These are phyloP conservation scores for Crassisporium funariophilum DNA, from an alignment of 768 basidiomycete genomes.

Conservation along the genomic window DNA sequence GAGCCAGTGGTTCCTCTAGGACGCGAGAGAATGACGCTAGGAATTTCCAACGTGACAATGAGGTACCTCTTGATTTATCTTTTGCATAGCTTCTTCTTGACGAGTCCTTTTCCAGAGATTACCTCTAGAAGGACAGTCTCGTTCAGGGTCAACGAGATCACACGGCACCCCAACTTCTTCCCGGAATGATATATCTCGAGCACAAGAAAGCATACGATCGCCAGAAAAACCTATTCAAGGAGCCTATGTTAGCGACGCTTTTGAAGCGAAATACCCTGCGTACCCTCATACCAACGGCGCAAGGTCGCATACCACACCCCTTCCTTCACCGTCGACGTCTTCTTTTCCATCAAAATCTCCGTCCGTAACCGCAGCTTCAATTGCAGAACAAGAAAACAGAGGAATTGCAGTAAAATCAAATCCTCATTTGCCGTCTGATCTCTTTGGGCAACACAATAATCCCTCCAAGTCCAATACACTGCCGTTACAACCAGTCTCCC, in stretches of 20 bases:
- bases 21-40: conserved; percentile 43
- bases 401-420: background rate
- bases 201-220: conserved; percentile 23
- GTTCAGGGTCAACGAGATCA: conserved; percentile 9
- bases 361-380: conserved; percentile 12
- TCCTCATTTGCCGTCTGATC: conserved; percentile 2
- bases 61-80: conserved; percentile 31
- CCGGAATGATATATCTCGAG: conserved; percentile 24
- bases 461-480: conserved; percentile 43
- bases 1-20: conserved; percentile 42
- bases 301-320: conserved; percentile 1
- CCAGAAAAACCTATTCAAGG: conserved; percentile 31
- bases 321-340: conserved; percentile 11
- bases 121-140: conserved; percentile 9
- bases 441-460: conserved; percentile 8
- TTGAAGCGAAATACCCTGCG: conserved; percentile 25
- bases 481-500: conserved; percentile 33
- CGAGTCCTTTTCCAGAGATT: conserved; percentile 5
- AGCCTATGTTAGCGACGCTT: conserved; percentile 40
- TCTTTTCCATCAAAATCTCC: background rate
- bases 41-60: conserved; percentile 39
- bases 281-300: conserved; percentile 11
- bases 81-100: background rate
- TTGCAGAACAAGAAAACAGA: background rate
- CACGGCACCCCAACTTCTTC: conserved; percentile 11